Evolutionary conservation across 2,329 filamentous ascomycete genomes (phyloP).

Genomic region (Colletotrichum higginsianum): DNA sequence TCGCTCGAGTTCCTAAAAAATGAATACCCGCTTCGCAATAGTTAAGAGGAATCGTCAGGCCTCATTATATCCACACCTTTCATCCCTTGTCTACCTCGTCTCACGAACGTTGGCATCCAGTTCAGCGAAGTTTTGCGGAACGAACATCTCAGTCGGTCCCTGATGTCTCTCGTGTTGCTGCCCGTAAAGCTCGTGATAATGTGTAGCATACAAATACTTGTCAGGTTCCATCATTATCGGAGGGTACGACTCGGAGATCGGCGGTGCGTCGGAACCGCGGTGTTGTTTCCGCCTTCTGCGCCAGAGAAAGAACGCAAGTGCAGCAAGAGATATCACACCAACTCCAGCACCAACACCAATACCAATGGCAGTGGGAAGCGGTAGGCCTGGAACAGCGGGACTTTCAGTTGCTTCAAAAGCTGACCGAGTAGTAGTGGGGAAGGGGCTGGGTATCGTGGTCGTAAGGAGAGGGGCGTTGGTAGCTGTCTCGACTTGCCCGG

Average conservation of each 20-base stretch:
- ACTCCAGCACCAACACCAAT: slow-evolving; percentile 1
- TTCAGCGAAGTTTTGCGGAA: slow-evolving; percentile 1
- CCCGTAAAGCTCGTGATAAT: slow-evolving; percentile 1
- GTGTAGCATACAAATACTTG: background rate
- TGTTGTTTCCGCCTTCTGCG: slow-evolving; percentile 7
- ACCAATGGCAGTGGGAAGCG: background rate
- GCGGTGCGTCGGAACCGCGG: background rate
- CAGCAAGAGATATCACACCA: background rate
- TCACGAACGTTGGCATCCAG: background rate
- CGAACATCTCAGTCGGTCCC: background rate
- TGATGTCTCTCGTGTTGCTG: background rate
- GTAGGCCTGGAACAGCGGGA: background rate
- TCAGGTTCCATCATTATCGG: background rate
- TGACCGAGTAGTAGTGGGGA: background rate
- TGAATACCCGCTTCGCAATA: no score
- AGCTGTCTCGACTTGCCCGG: background rate
- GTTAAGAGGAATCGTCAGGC: no score
- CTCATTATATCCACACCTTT: background rate
- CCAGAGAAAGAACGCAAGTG: slow-evolving; percentile 1
- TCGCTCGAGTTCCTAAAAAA: no score
- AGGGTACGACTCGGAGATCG: background rate
- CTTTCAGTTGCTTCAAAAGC: background rate
- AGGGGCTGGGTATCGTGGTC: background rate
- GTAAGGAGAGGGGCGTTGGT: background rate
- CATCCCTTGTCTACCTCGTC: background rate